Conservation (phyloP, 2,329 filamentous ascomycete genomes). For the Neoarthrinium moseri region DNA sequence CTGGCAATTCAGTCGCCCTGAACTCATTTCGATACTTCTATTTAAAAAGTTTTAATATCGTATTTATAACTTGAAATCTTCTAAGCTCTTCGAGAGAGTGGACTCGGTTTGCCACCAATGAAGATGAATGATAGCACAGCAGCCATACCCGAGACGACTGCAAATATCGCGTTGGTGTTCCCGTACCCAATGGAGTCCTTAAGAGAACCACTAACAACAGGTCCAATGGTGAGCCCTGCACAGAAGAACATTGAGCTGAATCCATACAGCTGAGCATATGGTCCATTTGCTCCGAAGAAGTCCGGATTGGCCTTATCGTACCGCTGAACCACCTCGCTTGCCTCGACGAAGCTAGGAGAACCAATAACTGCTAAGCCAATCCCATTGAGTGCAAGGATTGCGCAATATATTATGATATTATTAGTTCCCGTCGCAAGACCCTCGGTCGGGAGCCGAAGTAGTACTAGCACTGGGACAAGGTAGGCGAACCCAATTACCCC, state of each 20-base stretch:
- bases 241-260: constrained; percentile 64
- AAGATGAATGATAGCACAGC: constrained; percentile 41
- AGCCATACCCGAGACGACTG: constrained; percentile 41
- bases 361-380: constrained; percentile 52
- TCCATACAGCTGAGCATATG: constrained; percentile 65
- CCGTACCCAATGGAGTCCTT: constrained; percentile 54
- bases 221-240: constrained; percentile 58
- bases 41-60: not conserved
- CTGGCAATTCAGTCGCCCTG: too few species aligned
- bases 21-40: too few species aligned
- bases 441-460: constrained; percentile 56
- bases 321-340: constrained; percentile 51
- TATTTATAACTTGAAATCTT: too few species aligned
- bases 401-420: constrained; percentile 23
- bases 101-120: constrained; percentile 40
- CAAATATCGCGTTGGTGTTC: constrained; percentile 54
- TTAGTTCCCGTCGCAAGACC: constrained; percentile 25
- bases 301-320: constrained; percentile 54
- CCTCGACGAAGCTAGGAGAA: constrained; percentile 55
- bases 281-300: constrained; percentile 54
- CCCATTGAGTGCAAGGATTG: constrained; percentile 40
- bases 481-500: constrained; percentile 45
- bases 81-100: too few species aligned
- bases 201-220: constrained; percentile 52
- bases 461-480: constrained; percentile 56